Percentiles rank a stretch among this genome's conserved stretches.
Conservation (phyloP, 768 basidiomycete genomes). For the Sarcodon aspratus region DNA sequence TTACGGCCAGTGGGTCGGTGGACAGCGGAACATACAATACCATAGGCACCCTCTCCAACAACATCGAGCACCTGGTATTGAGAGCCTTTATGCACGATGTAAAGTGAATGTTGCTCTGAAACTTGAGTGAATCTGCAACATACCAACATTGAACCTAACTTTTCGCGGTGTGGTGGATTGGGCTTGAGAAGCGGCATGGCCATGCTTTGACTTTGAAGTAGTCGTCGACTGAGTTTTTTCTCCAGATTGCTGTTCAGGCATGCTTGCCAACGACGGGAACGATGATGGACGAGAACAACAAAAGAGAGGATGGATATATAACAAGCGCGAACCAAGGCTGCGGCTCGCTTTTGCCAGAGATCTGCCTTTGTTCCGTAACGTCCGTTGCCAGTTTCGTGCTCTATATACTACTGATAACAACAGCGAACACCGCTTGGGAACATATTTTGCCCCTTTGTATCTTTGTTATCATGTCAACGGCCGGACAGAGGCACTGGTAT, state of each 20-base stretch:
- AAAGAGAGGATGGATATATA: slow-evolving; percentile 1
- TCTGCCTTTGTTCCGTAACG: no score
- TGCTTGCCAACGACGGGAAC: slow-evolving; percentile 2
- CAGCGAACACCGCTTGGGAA: no score
- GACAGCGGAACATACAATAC: slow-evolving; percentile 81
- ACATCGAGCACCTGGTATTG: slow-evolving; percentile 69
- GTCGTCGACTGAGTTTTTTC: slow-evolving; percentile 11
- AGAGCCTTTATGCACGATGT: slow-evolving; percentile 13
- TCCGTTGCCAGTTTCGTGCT: no score
- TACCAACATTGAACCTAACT: slow-evolving; percentile 83
- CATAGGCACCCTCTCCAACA: slow-evolving; percentile 93
- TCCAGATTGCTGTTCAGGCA: slow-evolving; percentile 13
- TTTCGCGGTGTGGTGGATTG: slow-evolving; percentile 53
- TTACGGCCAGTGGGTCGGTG: slow-evolving; percentile 69
- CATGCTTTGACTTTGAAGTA: slow-evolving; percentile 30
- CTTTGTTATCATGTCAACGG: no score
- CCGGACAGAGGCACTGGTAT: no score
- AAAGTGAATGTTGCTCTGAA: not conserved
- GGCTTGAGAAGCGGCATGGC: slow-evolving; percentile 32
- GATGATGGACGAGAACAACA: slow-evolving; percentile 2
- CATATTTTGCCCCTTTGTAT: no score
- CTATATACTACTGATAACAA: no score
- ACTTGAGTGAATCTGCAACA: slow-evolving; percentile 5
- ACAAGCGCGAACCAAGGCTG: slow-evolving; percentile 3
- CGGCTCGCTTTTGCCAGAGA: not conserved